Conservation (phyloP, 169 alveolate genomes). For the Cryptosporidium bovis region DNA sequence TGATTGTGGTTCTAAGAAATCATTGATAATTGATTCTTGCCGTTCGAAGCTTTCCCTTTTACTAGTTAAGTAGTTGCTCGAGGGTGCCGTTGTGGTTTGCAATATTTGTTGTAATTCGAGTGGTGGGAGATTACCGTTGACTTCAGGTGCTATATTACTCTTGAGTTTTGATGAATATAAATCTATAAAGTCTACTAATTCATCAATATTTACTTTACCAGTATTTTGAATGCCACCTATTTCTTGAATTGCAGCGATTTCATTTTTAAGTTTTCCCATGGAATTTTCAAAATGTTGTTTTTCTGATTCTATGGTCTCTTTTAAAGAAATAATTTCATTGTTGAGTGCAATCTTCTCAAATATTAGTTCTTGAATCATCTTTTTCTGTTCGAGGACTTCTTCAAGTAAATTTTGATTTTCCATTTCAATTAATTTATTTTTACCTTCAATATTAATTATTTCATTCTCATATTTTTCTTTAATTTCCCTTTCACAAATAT, state of each 20-base stretch:
- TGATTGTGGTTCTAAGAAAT: not conserved
- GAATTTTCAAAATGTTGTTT: conserved; percentile 41
- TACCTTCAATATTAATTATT: conserved; percentile 12
- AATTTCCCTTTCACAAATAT: conserved; percentile 3
- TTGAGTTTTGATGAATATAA: not conserved
- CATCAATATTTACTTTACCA: not conserved
- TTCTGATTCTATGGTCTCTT: conserved; percentile 16
- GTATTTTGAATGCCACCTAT: conserved; percentile 2
- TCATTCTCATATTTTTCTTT: not conserved
- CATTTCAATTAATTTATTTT: not conserved
- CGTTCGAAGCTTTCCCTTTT: not conserved
- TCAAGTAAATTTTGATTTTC: conserved; percentile 59
- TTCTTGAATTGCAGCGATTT: conserved; percentile 29
- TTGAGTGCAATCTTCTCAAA: conserved; percentile 38
- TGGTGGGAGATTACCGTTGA: not conserved
- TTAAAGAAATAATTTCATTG: conserved; percentile 34
- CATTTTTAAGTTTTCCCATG: conserved; percentile 10
- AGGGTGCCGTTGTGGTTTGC: conserved; percentile 60
- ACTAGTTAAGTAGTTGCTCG: conserved; percentile 25
- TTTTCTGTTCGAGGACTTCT: conserved; percentile 33
- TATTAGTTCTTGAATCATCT: conserved; percentile 57
- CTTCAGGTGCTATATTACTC: not conserved
- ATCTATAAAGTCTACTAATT: not conserved
- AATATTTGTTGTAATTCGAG: conserved; percentile 18
- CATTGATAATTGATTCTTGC: not conserved